phyloP scores from a whole-genome alignment of 306 rosid species.

The Cicer bijugum region DNA sequence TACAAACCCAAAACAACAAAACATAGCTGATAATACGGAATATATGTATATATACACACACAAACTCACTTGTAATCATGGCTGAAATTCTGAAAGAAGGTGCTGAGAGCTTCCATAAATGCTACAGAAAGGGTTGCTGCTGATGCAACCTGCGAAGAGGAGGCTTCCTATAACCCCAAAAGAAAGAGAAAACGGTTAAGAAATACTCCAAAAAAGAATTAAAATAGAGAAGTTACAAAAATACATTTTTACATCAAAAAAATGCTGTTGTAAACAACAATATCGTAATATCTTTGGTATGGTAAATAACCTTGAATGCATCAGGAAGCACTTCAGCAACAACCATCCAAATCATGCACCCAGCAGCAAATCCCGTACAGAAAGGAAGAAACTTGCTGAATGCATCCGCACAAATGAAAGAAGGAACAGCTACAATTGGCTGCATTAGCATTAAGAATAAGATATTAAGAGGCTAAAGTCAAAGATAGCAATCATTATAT shows the following conservation, averaged over 20 bases:
- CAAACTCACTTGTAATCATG: constrained; percentile 85
- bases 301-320: constrained; percentile 82
- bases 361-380: constrained; percentile 99
- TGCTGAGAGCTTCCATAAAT: constrained; percentile 98
- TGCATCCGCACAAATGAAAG: constrained; percentile 96
- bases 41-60: not conserved
- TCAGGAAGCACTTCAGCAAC: constrained; percentile 98
- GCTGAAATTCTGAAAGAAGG: constrained; percentile 80
- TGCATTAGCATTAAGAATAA: constrained; percentile 51
- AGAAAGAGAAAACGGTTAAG: constrained; percentile 11
- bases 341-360: constrained; percentile 99
- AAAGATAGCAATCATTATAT: constrained; percentile 23
- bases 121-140: constrained; percentile 95
- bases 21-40: constrained; percentile 15
- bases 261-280: constrained; percentile 2
- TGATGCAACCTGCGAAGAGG: constrained; percentile 92
- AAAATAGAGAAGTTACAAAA: constrained; percentile 27
- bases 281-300: constrained; percentile 8
- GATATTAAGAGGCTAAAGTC: constrained; percentile 31
- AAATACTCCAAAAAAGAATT: not conserved
- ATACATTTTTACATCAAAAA: constrained; percentile 1
- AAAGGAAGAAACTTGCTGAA: constrained; percentile 95
- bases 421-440: constrained; percentile 99
- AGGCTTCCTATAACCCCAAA: constrained; percentile 75
- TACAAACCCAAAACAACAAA: constrained; percentile 24